These are phyloP conservation scores for Pseudocercospora ulei DNA, from an alignment of 2,329 filamentous ascomycete genomes.

Conservation along the genomic window DNA sequence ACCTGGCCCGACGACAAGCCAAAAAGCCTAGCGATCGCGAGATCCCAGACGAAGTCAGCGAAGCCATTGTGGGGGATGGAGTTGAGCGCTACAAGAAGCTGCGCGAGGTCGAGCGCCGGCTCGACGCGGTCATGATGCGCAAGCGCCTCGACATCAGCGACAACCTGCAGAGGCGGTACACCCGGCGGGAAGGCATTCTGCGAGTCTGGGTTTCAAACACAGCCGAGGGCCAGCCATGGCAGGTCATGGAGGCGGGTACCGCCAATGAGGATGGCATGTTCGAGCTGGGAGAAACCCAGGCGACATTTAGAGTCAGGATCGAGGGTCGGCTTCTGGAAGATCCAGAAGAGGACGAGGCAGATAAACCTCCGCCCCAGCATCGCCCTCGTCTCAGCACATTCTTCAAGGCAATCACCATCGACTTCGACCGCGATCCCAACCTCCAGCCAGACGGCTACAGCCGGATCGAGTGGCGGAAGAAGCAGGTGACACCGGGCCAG, in stretches of 20 bases:
- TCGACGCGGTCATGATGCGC: slow-evolving; percentile 88
- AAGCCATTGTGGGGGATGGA: slow-evolving; percentile 71
- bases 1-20: slow-evolving; percentile 63
- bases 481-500: slow-evolving; percentile 41
- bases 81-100: slow-evolving; percentile 73
- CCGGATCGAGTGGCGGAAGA: slow-evolving; percentile 79
- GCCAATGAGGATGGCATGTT: slow-evolving; percentile 58
- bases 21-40: slow-evolving; percentile 91
- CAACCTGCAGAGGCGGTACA: slow-evolving; percentile 54
- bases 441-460: slow-evolving; percentile 56
- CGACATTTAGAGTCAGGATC: slow-evolving; percentile 82
- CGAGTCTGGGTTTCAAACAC: slow-evolving; percentile 94
- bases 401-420: slow-evolving; percentile 67
- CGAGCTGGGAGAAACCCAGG: slow-evolving; percentile 70
- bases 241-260: slow-evolving; percentile 46
- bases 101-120: slow-evolving; percentile 72
- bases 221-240: slow-evolving; percentile 89
- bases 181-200: slow-evolving; percentile 57
- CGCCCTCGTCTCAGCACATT: slow-evolving; percentile 62
- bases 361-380: slow-evolving; percentile 40
- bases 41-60: slow-evolving; percentile 72
- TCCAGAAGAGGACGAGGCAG: slow-evolving; percentile 45
- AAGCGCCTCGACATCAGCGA: slow-evolving; percentile 89
- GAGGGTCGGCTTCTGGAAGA: slow-evolving; percentile 68
- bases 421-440: slow-evolving; percentile 49